Conservation (phyloP, 129 eudicot species). For the Centaurea solstitialis region DNA sequence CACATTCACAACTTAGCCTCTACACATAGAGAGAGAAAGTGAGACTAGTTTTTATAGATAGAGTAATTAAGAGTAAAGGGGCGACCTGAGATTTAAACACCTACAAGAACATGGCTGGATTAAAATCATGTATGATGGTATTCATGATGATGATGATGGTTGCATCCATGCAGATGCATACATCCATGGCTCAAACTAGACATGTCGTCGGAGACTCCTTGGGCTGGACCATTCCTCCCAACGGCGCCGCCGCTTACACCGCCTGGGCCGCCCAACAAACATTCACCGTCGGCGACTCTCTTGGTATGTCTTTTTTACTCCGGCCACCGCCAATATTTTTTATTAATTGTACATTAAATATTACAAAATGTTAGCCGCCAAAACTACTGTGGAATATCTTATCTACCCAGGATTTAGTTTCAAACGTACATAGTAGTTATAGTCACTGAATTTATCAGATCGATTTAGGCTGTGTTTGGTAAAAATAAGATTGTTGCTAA, state of each 20-base stretch:
- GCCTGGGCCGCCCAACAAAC: slow-evolving; percentile 48
- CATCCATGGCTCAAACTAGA: slow-evolving; percentile 58
- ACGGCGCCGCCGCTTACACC: slow-evolving; percentile 38
- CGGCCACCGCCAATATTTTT: too few relatives aligned
- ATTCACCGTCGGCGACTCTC: slow-evolving; percentile 51
- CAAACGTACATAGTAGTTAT: too few relatives aligned
- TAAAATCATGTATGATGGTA: slow-evolving; percentile 25
- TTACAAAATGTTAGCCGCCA: too few relatives aligned
- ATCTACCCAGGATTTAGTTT: too few relatives aligned
- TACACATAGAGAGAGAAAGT: slow-evolving; percentile 3
- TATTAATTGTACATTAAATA: too few relatives aligned
- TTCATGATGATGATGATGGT: slow-evolving; percentile 24
- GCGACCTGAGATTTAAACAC: slow-evolving; percentile 41
- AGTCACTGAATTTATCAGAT: too few relatives aligned
- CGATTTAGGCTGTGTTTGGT: too few relatives aligned
- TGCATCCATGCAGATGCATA: slow-evolving; percentile 37
- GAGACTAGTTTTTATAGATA: slow-evolving; percentile 8
- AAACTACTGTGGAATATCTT: too few relatives aligned
- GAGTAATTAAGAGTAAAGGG: slow-evolving; percentile 33
- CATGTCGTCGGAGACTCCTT: slow-evolving; percentile 51
- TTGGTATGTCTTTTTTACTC: slow-evolving; percentile 32
- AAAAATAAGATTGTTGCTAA: too few relatives aligned
- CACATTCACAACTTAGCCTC: not conserved
- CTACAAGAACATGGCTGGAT: slow-evolving; percentile 45
- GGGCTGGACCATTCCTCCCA: slow-evolving; percentile 58